Evolutionary conservation across 2,329 filamentous ascomycete genomes (phyloP).

Genomic region (Colletotrichum lini): DNA sequence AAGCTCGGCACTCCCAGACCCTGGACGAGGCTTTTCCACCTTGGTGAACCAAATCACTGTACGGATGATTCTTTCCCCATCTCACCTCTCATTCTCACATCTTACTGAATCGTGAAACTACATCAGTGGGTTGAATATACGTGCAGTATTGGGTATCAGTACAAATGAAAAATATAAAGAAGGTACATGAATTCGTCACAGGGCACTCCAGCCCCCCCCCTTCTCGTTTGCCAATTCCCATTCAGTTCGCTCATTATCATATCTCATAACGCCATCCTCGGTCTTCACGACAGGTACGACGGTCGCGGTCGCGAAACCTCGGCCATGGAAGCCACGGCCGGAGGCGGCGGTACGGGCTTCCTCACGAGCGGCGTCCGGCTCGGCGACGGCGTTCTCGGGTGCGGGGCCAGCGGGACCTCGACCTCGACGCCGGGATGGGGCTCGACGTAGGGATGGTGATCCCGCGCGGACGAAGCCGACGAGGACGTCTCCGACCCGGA

Average conservation of each 20-base stretch:
- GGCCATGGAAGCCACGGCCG: background rate
- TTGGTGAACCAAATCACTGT: background rate
- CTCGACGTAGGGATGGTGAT: conserved; percentile 1
- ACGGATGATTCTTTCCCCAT: background rate
- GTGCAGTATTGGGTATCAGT: conserved; percentile 12
- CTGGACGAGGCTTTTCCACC: background rate
- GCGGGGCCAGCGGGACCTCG: conserved; percentile 24
- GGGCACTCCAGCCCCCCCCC: background rate
- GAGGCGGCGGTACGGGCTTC: conserved; percentile 17
- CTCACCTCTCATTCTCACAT: background rate
- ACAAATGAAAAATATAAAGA: conserved; percentile 17
- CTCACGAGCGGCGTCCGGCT: conserved; percentile 14
- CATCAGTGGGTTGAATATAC: background rate
- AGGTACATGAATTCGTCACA: conserved; percentile 2
- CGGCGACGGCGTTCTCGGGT: conserved; percentile 30
- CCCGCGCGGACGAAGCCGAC: conserved; percentile 6
- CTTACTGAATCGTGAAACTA: background rate
- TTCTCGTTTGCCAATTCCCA: background rate
- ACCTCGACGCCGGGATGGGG: conserved; percentile 34
- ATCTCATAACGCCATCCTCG: background rate
- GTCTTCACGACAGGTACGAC: background rate
- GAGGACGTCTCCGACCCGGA: conserved; percentile 24
- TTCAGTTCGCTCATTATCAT: background rate
- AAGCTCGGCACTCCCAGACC: background rate
- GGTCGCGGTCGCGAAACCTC: background rate